Evolutionary conservation across 768 basidiomycete species (phyloP), one percentile per base, ranked within the genome.

Genomic region (Trametes cubensis): DNA sequence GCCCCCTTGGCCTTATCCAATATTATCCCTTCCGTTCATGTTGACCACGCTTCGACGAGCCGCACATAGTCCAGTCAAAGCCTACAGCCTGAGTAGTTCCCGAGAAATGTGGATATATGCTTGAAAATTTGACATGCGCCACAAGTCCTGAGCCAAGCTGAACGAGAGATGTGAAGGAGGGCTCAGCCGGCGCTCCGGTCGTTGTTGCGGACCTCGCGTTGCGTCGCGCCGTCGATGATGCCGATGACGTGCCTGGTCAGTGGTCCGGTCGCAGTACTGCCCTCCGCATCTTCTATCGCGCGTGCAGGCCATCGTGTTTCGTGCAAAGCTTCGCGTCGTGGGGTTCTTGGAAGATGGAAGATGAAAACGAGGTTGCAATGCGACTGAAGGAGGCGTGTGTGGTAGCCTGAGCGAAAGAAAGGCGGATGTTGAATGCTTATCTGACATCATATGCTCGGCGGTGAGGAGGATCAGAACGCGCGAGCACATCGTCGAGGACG

Each of bases 371-470:
- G 48, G 3, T 26, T 15, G 23, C 11, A 21, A 18, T 11, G 17
- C 8, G 8, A 18, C 20, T 17, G 48, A 41, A 17, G 13, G 39
- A 20, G 41, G 11, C 34, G 6, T 18, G 34, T 38, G 20, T 46
- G 34, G 17, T 14, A 2, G 41, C 15, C n/a, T 47, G 45, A 17
- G 34, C 28, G 44, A 38, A n/a, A 48, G 55, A 46, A 54, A 40
- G 23, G 44, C 34, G 48, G 38, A 6, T 47, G n/a, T n/a, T n/a
- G 45, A 15, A 26, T 26, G 38, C 48, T 44, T 52, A 57, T 53
- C 61, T 62, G 61, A 62, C 61, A 62, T 62, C 55, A 62, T 56
- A 62, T 56, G 39, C 39, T 48, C 60, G 60, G 60, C 20, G 49
- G 25, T 46, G 20, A 26, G 53, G 46, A 55, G 47, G 53, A 61